A percentile compares a stretch with the other conserved stretches of the same genome.
These are phyloP conservation scores for Fusarium aywerte DNA, from an alignment of 2,329 filamentous ascomycete genomes.

Conservation along the genomic window DNA sequence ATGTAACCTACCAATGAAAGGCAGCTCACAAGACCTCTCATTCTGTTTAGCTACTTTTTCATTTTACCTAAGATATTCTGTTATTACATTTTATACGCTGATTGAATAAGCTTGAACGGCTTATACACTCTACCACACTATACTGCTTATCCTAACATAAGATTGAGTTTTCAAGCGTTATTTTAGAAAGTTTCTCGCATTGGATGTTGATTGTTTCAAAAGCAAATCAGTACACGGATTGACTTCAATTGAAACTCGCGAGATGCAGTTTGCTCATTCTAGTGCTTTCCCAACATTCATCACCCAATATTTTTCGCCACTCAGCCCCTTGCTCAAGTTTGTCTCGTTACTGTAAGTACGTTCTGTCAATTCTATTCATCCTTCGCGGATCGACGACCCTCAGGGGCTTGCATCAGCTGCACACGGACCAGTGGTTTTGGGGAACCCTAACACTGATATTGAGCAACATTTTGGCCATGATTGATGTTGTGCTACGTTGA, in stretches of 20 bases:
- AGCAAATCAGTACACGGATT: neutral
- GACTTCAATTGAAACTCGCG: neutral
- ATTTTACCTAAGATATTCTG: neutral
- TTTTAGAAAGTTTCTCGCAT: neutral
- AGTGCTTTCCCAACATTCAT: neutral
- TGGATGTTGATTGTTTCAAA: neutral
- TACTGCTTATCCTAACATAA: neutral
- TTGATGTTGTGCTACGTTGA: neutral
- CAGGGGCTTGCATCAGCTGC: slow-evolving; percentile 31
- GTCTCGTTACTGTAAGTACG: neutral
- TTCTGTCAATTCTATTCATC: slow-evolving; percentile 21
- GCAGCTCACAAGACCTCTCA: neutral
- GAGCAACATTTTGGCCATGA: neutral
- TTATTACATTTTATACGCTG: neutral
- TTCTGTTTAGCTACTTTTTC: slow-evolving; percentile 4
- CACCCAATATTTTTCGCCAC: neutral
- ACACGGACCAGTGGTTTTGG: slow-evolving; percentile 10
- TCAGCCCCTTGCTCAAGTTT: neutral
- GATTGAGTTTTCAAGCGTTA: neutral
- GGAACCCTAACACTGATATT: neutral
- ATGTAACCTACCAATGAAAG: slow-evolving; percentile 11
- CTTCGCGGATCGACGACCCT: slow-evolving; percentile 2
- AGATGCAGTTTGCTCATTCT: neutral
- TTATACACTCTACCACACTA: neutral
- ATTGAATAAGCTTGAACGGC: neutral